Percentiles rank a stretch among this genome's conserved stretches.
Evolutionary conservation across 768 basidiomycete species (phyloP).

Genomic region (Mycena kentingensis): DNA sequence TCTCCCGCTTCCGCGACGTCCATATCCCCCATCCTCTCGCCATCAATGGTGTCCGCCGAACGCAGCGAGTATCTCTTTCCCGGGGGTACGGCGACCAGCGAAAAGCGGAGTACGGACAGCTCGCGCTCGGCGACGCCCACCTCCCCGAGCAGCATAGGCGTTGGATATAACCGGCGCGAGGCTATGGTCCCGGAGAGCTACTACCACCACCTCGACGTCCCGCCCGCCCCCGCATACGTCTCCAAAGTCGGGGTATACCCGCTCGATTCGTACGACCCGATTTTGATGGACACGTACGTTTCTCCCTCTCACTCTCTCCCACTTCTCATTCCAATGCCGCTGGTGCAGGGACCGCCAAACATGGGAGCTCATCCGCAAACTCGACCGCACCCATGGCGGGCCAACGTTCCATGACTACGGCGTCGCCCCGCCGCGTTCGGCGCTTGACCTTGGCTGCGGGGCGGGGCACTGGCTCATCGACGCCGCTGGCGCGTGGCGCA

Average conservation of each 20-base stretch:
- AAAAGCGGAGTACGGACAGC: no score
- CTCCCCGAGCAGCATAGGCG: no score
- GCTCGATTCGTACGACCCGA: slow-evolving; percentile 26
- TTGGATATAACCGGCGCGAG: not conserved
- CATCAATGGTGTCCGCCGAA: not conserved
- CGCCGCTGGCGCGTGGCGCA: slow-evolving; percentile 50
- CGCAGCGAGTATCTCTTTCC: no score
- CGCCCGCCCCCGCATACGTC: not conserved
- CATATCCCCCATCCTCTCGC: not conserved
- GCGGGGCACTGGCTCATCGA: slow-evolving; percentile 52
- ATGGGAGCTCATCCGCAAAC: slow-evolving; percentile 38
- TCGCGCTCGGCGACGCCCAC: no score
- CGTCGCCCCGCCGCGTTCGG: slow-evolving; percentile 35
- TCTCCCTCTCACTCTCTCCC: not conserved
- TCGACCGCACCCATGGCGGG: slow-evolving; percentile 32
- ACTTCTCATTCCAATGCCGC: not conserved
- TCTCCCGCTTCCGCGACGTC: not conserved
- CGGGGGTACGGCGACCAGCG: no score
- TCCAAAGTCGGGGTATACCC: slow-evolving; percentile 22
- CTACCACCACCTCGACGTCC: not conserved
- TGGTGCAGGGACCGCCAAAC: slow-evolving; percentile 45
- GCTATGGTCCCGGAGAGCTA: not conserved
- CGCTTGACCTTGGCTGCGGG: slow-evolving; percentile 61
- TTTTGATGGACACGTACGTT: slow-evolving; percentile 23
- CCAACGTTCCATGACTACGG: slow-evolving; percentile 29